These are phyloP conservation scores for Phaeomoniella chlamydospora DNA, from an alignment of 2,329 filamentous ascomycete species.

Conservation along the genomic window DNA sequence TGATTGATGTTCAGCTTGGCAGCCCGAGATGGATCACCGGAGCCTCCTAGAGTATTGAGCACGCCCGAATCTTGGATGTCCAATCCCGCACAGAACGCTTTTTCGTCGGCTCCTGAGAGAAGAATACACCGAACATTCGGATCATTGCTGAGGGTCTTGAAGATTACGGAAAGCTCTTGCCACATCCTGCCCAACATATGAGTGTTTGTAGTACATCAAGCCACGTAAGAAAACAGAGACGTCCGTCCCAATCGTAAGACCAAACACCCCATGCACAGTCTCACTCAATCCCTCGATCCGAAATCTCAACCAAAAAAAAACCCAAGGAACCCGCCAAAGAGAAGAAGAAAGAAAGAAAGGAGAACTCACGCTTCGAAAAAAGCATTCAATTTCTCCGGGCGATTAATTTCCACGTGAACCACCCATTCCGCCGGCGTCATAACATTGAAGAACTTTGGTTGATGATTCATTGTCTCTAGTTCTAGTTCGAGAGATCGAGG, in stretches of 20 bases:
- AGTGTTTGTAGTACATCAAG: too few relatives aligned
- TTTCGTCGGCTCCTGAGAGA: constrained; percentile 64
- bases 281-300: too few relatives aligned
- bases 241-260: too few relatives aligned
- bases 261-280: too few relatives aligned
- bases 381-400: constrained; percentile 71
- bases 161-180: constrained; percentile 60
- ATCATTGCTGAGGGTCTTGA: constrained; percentile 56
- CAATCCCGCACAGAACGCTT: constrained; percentile 59
- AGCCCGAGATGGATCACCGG: constrained; percentile 1
- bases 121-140: constrained; percentile 60
- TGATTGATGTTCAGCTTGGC: constrained; percentile 19
- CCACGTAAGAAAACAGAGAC: too few relatives aligned
- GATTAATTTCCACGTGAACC: constrained; percentile 82
- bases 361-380: constrained; percentile 46
- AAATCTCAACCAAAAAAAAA: not conserved
- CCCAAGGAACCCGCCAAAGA: not conserved
- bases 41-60: not conserved
- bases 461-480: constrained; percentile 1
- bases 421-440: constrained; percentile 56
- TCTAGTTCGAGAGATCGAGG: too few relatives aligned
- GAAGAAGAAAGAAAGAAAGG: not conserved
- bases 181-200: constrained; percentile 44
- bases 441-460: constrained; percentile 50
- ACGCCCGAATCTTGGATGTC: constrained; percentile 4